Base-by-base conservation (phyloP, 2,329 filamentous ascomycete genomes). In the Fusarium drepaniforme region DNA sequence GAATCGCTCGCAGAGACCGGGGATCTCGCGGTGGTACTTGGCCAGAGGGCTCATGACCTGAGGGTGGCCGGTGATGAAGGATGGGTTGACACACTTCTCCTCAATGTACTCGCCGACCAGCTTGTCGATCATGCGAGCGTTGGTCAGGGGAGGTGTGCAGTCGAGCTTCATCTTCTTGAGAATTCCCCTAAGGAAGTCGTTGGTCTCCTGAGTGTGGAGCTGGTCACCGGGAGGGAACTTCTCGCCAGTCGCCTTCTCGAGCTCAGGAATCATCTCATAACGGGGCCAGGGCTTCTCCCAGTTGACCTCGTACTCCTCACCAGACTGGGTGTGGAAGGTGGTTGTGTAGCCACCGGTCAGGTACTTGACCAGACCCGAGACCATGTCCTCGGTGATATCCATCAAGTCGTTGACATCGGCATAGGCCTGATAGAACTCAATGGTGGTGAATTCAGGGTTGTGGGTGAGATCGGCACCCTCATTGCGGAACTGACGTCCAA, bases 351-450 rank as follows among this genome's bases (percentile, higher is more conserved):
- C 90, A 71, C 96, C 97, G 18, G 94, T 97, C 66, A 98, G 86
- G 75, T 95, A 89, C 90, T 97, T 96, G 82, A 98, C 96, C 8
- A 98, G 89, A 46, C 93, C 91, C 37, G 94, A 96, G 57, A 99
- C 93, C 35, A 99, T 92, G 82, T 98, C 96, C 84, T 99, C 97
- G 2, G 97, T 98, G 80, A 95, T 90, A 70, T 93, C 87, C 79
- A 84, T 84, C 70, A 98, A 88, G 81, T 98, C 97, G 84, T 97
- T 94, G 77, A 98, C 91, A 84, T 98, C 95, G 66, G 93, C 93
- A 77, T 95, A 98, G 5, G 97, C 96, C 90, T 94, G 92, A 86
- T 99, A 99, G 86, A 98, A 98, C 84, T 99, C 97, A 83, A 95
- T 94, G 30, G 95, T 97, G 51, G 97, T 99, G 87, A 99, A 99